Base-by-base conservation (phyloP, 805 yeast species). In the Nakazawaea ernobii region DNA sequence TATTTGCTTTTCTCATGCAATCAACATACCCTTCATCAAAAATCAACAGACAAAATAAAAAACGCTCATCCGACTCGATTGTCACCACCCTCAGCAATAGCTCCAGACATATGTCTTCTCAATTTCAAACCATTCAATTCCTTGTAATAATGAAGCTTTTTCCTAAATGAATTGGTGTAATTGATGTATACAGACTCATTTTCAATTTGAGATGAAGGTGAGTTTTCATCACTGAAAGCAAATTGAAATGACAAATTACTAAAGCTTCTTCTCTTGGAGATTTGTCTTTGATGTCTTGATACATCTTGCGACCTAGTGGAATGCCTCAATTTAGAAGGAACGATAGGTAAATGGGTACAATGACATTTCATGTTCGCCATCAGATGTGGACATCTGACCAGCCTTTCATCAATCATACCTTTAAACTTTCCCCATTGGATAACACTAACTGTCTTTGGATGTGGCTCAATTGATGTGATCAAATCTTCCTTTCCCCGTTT, bases 341-440 rank as follows among this genome's bases (percentile, higher is more conserved):
- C 48, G 5, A 48, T 28, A 7, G 47, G 47, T 8, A 26, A 17
- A 30, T 44, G 20, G 3, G 6, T 6, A 20, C 51, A 44, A 14
- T 27, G 8, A 33, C 32, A 32, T 4, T 8, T 17, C 8, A 24
- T 14, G 4, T 15, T 10, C 17, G 8, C 27, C n/a, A 24, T 7
- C 6, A n/a, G 40, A 43, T 39, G 37, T 2, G 11, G 26, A 35
- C 50, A 48, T 39, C 47, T 43, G 20, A 2, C 17, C 11, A 8
- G 8, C 24, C 50, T 38, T 14, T 48, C 36, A 43, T 48, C 50
- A 13, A 43, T 8, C 26, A 43, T 14, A 7, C 50, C 50, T 43
- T 28, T 43, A 11, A 43, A 48, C 14, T 48, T 48, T 2, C 50
- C 50, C 43, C 49, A 42, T 4, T 42, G 42, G 6, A 46, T 27